Base-by-base conservation (phyloP, 805 yeast genomes). In the Zygoascus ofunaensis region DNA sequence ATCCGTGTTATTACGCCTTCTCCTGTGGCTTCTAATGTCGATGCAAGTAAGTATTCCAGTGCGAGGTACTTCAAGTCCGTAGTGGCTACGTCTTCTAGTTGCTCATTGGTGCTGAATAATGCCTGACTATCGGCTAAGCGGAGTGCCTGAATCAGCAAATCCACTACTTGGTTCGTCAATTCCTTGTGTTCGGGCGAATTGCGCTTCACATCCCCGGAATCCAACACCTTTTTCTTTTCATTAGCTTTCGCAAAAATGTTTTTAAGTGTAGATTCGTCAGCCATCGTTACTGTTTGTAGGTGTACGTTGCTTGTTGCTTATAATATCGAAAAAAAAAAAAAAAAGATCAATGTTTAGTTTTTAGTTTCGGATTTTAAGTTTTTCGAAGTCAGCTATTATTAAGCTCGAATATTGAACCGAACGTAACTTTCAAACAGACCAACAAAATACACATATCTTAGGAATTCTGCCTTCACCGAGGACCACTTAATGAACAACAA, bases 61-160 rank as follows among this genome's bases (percentile, higher is more conserved):
- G 74, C 64, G 17, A 85, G 57, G 51, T 74, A 83, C 45, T 76
- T 77, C 17, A 87, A 58, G 37, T 83, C 77, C 4, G 64, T 58
- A 0, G 94, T 81, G 34, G 73, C 68, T 8, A 87, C 55, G 53
- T 87, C 97, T 0, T 78, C 83, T 2, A 83, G 46, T 0, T 70
- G 56, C 58, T 87, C 96, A 59, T 86, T 86, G 10, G 65, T 62
- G 53, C 90, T 82, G 63, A 84, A 87, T 20, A 87, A 59, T 2
- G 77, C 69, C 15, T 79, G 61, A n/a, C 64, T 62, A 10, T 68
- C 63, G 1, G 80, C 67, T 10, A 66, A 58, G 1, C 52, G 48
- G 48, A 73, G 68, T 28, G 82, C 58, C n/a, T 65, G 53, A n/a
- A 66, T 52, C 53, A 79, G 66, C 41, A 67, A 64, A 21, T 65